Evolutionary conservation across 148 eudicot genomes (phyloP), one percentile per base, ranked within the genome.

Genomic region (Vaccinium darrowii): DNA sequence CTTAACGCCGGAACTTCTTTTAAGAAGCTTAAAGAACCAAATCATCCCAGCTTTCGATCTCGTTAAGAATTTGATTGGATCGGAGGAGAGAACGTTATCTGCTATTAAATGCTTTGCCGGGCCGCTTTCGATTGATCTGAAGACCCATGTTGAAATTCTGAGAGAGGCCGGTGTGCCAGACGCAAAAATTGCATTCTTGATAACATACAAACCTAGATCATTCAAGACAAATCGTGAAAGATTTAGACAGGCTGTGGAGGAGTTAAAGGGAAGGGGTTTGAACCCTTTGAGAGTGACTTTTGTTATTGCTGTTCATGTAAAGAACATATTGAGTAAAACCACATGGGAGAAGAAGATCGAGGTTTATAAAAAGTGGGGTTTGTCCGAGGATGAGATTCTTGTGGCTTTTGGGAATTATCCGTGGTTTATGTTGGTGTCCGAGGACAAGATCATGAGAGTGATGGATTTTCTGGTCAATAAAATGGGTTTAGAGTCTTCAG

Each of bases 391-490:
- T 57, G 90, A 86, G 7, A 76, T 84, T 51, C 57, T 57, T 14
- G 16, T 18, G 27, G 83, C 88, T 12, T 86, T 86, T 81, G 11
- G 57, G 49, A 84, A 25, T 60, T 3, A 67, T 50, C 87, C 85
- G 0, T 8, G 25, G 16, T 84, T 52, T 79, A 84, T 86, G 88
- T 33, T 9, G 18, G 15, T 76, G 2, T 88, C 88, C 0, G 80
- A 84, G 81, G 78, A 84, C 71, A 88, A 88, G 49, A 81, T 81
- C 36, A 77, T 21, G 27, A 25, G 65, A 11, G 27, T 53, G 14
- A 75, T 88, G 86, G 80, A 67, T 27, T 86, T 86, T 88, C 78
- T 80, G 49, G 84, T 88, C 21, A 84, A 88, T 15, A 51, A 82
- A 51, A 75, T 86, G 83, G 84, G 86, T 39, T 71, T 63, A 15